A percentile compares a stretch with the other conserved stretches of the same genome.
Evolutionary conservation across 345 rosid species (phyloP).

Genomic region (Eucalyptus curtisii): DNA sequence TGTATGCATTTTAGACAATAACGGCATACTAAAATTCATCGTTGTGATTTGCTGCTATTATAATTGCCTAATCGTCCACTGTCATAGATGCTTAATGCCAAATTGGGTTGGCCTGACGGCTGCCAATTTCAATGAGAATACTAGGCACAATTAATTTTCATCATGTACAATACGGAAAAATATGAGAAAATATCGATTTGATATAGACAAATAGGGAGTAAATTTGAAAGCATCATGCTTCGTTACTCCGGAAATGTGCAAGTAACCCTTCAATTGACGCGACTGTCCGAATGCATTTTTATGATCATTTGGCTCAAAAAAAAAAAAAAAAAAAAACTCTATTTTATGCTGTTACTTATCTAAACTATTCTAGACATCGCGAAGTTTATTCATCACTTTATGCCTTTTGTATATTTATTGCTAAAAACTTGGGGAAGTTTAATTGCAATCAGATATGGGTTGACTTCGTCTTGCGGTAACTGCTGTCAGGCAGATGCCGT

Average conservation of each 20-base stretch:
- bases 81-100: not conserved
- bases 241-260: not conserved
- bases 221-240: not conserved
- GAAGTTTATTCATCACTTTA: not conserved
- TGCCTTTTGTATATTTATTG: not conserved
- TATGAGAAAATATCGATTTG: not conserved
- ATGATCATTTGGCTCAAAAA: not conserved
- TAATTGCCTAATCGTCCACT: not conserved
- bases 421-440: not conserved
- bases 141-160: not conserved
- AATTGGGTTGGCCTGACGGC: not conserved
- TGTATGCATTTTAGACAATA: not conserved
- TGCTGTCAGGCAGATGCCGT: not conserved
- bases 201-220: not conserved
- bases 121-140: not conserved
- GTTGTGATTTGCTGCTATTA: not conserved
- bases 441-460: not conserved
- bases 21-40: not conserved
- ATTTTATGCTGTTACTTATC: not conserved
- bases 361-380: not conserved
- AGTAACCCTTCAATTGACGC: not conserved
- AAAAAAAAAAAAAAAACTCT: not conserved
- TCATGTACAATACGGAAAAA: not conserved
- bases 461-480: not conserved
- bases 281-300: not conserved